Conservation (phyloP, 805 yeast genomes). For the Metschnikowia orientalis region DNA sequence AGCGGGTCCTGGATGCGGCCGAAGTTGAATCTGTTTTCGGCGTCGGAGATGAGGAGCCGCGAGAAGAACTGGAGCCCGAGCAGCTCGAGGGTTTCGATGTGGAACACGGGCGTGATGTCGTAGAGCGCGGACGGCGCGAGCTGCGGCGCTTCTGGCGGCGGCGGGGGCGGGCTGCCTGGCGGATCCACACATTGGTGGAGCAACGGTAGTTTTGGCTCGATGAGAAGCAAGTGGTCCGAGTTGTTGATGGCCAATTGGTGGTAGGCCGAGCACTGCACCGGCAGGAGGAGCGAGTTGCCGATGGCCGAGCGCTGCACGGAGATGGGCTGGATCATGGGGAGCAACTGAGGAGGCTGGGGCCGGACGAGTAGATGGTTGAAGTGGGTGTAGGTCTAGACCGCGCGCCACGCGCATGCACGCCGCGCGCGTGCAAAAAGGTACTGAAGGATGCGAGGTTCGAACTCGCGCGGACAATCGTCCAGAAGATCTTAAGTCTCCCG, state of each 20-base stretch:
- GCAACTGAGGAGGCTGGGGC: background rate
- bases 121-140: slow-evolving; percentile 20
- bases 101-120: slow-evolving; percentile 23
- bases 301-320: slow-evolving; percentile 14
- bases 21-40: slow-evolving; percentile 27
- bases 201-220: slow-evolving; percentile 38
- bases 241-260: slow-evolving; percentile 35
- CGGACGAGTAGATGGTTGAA: background rate
- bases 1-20: slow-evolving; percentile 30
- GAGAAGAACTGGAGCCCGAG: slow-evolving; percentile 30
- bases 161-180: background rate
- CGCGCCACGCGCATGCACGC: background rate
- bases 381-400: background rate
- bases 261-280: slow-evolving; percentile 34
- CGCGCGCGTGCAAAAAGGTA: slow-evolving; percentile 24
- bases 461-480: slow-evolving; percentile 50
- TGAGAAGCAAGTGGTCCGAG: slow-evolving; percentile 27
- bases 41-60: slow-evolving; percentile 22
- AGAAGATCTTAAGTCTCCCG: slow-evolving; percentile 48
- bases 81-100: slow-evolving; percentile 24
- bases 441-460: slow-evolving; percentile 51
- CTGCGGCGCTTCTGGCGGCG: background rate
- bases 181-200: slow-evolving; percentile 23
- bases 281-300: slow-evolving; percentile 18
- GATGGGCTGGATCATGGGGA: slow-evolving; percentile 8